Evolutionary conservation across 179 eudicot species (phyloP).

Genomic region (Beta macrorhiza): DNA sequence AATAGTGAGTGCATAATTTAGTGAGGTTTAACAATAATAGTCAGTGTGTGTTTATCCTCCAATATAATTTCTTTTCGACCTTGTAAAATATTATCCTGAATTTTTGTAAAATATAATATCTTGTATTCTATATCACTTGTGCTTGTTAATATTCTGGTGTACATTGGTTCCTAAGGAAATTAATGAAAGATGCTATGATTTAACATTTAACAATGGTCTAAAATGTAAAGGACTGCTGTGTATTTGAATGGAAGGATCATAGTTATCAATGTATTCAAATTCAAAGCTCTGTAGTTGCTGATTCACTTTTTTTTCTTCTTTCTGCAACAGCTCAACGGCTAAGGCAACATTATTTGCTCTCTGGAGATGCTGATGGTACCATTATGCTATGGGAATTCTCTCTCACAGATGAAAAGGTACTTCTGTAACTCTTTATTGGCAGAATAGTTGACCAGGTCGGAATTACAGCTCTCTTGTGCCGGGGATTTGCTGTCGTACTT

Average conservation of each 20-base stretch:
- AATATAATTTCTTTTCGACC: too few species aligned
- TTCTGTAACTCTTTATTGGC: conserved; percentile 4
- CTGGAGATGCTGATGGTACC: conserved; percentile 84
- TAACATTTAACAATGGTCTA: not conserved
- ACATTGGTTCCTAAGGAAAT: not conserved
- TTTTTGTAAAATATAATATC: too few species aligned
- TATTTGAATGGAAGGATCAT: not conserved
- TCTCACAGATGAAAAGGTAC: conserved; percentile 62
- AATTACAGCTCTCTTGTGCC: too few species aligned
- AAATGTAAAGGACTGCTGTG: not conserved
- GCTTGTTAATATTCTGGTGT: not conserved
- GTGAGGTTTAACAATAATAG: too few species aligned
- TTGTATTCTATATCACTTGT: too few species aligned
- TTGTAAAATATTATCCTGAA: too few species aligned
- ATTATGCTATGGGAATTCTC: conserved; percentile 78
- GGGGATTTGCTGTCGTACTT: not conserved
- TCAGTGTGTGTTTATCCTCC: too few species aligned
- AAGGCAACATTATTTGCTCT: conserved; percentile 62
- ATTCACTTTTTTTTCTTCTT: not conserved
- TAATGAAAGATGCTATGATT: not conserved
- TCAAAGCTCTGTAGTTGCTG: not conserved
- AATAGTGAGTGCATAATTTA: too few species aligned
- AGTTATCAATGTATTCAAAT: not conserved
- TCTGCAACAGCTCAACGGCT: conserved; percentile 46
- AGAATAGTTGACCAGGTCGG: not conserved